Conservation (phyloP, 2,329 filamentous ascomycete species). For the Aspergillus sp. region DNA sequence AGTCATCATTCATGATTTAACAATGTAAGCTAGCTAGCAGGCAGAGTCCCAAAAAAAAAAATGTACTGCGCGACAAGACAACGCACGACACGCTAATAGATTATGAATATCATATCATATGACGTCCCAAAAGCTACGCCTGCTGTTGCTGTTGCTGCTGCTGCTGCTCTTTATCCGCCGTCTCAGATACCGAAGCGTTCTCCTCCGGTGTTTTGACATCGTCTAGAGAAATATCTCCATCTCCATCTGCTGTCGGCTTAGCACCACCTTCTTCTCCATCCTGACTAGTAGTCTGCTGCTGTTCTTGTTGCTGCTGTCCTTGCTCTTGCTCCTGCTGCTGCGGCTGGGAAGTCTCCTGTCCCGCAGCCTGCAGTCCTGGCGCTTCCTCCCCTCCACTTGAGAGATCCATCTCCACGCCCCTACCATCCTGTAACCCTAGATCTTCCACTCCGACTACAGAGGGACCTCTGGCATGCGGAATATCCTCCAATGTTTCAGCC, state of each 20-base stretch:
- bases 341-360: neutral
- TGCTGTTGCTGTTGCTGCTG: neutral
- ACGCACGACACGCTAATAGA: neutral
- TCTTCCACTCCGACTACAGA: constrained; percentile 83
- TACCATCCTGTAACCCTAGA: constrained; percentile 71
- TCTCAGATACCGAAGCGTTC: constrained; percentile 15
- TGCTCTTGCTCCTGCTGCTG: neutral
- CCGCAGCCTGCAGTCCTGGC: constrained; percentile 3
- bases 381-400: constrained; percentile 19
- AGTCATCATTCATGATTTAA: neutral
- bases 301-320: no score
- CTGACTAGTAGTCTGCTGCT: neutral
- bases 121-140: neutral
- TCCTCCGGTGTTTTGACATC: constrained; percentile 28
- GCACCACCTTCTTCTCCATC: neutral
- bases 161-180: constrained; percentile 3
- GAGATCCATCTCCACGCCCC: constrained; percentile 47
- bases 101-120: neutral
- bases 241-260: constrained; percentile 19
- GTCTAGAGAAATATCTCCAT: constrained; percentile 44
- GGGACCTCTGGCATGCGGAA: constrained; percentile 80
- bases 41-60: neutral
- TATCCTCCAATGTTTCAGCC: constrained; percentile 60
- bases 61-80: neutral
- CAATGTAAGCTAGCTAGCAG: neutral